Base-by-base conservation (phyloP, 2,329 filamentous ascomycete species). In the Sphaerulina vaccinii region DNA sequence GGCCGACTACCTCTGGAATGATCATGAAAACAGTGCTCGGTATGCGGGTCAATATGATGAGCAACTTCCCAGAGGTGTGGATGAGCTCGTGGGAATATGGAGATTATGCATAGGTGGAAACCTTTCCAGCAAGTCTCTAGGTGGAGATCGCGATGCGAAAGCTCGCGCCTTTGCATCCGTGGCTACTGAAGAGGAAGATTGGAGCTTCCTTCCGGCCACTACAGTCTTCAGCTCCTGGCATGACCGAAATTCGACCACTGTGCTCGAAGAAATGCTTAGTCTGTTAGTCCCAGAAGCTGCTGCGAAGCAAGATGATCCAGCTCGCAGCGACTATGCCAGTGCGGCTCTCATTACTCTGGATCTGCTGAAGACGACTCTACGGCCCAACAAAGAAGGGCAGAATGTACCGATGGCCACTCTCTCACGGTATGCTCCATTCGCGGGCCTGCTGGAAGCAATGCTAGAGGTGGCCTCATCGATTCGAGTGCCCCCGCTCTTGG, bases 281-380 rank as follows among this genome's bases (percentile, higher is more conserved):
- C 49, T 55, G 37, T 36, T 61, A 7, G 46, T 57, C 2, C 58
- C 54, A 7, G 16, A 16, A 18, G 16, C 44, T 16, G 45, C 27
- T 15, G 38, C 21, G 16, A 43, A 38, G 19, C 18, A 51, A 11
- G 23, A 21, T n/a, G 37, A 52, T 41, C 24, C 52, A 29, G 18
- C 18, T 42, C 49, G 36, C 5, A 9, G 29, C 15, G 59, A 63
- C 47, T 61, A 53, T 46, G 51, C 56, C 7, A 60, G 56, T 42
- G 38, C 60, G 32, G 61, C 58, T 13, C 35, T 62, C 22, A 11
- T 60, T 19, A 63, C 60, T 10, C 47, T 59, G 15, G 55, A 60
- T 32, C 23, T 61, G 7, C 44, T 61, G n/a, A 46, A 38, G 15
- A 16, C 2, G 18, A 29, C 22, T 18, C 10, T 29, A 32, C 18